Evolutionary conservation across 225 moss, liverwort and hornwort genomes (phyloP), one percentile per base, ranked within the genome.

Genomic region (Marchantia polymorpha): DNA sequence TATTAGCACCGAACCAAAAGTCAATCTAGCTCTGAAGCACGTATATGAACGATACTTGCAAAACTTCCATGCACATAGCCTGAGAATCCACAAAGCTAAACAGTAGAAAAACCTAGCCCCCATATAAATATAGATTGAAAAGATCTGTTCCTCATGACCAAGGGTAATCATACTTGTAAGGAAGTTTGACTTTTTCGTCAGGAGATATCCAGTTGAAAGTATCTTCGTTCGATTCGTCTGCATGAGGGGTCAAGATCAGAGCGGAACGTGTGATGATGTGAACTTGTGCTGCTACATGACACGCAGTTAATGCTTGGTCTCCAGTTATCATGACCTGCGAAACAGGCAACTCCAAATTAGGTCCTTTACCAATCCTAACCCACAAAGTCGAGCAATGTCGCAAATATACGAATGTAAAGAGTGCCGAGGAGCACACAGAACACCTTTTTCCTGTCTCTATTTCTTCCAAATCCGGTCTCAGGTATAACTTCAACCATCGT

Each of bases 231-330:
- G 54, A 77, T 84, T 80, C 84, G 79, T 80, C 86, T 77, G 90
- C 82, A 75, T 75, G 78, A 74, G 84, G 84, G 67, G 94, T 97
- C 85, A 97, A 87, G 66, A 97, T 93, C 82, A 97, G 88, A 15
- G 88, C 92, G 54, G 93, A 85, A 68, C 93, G 87, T 50, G 90
- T 89, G 8, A 97, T 87, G 75, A 97, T 94, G 73, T 92, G 83
- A 15, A 97, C 94, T 93, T 97, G 94, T 65, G 86, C 87, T 80
- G 94, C 97, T 79, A 97, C 90, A 81, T 94, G 92, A 82, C 97
- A 97, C n/a, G 97, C 97, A 51, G 97, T 97, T 72, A 97, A 59
- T 6, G 97, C 94, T 82, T 97, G 97, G 84, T 97, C 97, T 63
- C 97, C 97, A 82, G 97, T 97, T 69, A 97, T 97, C 97, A 97